Base-by-base conservation (phyloP, 2,329 filamentous ascomycete genomes). In the Colletotrichum euphorbiae region DNA sequence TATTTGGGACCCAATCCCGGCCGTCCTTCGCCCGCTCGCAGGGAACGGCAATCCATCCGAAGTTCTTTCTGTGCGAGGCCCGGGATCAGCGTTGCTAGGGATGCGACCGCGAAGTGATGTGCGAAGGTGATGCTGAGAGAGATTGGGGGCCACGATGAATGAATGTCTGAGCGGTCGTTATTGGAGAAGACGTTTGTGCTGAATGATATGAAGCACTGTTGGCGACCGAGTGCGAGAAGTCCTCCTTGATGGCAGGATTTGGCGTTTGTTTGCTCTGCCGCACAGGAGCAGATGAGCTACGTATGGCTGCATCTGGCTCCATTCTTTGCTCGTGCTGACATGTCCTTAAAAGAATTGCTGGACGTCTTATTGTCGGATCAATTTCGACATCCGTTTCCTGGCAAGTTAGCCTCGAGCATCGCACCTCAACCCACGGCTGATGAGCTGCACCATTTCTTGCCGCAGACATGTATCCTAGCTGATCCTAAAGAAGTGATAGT, bases 201-300 rank as follows among this genome's bases (percentile, higher is more conserved):
- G 9, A 11, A 13, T 38, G 36, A 38, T 28, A 28, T 2, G 28
- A 7, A 28, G 28, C 28, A 28, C 7, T 5, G 3, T 24, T 4
- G 24, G 24, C 24, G 4, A 24, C 24, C 24, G 24, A 24, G 2
- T 7, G 4, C 1, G 28, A 42, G 17, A 13, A 31, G 3, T 3
- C 5, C 4, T 21, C 13, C 0, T 40, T 43, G 19, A 19, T 3
- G 0, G 19, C 0, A 31, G n/a, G 12, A 1, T 0, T 24, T 5
- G 3, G n/a, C 36, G 33, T 12, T 40, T 17, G 24, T n/a, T 33
- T n/a, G 43, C 51, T 56, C 50, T 24, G 59, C 63, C 15, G 51
- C n/a, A 42, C 9, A 56, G 33, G 17, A 48, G 42, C 59, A 45
- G 33, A 38, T 38, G 17, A 17, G 5, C 58, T 56, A 13, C 21